These are phyloP conservation scores for Trichoderma erinaceum DNA, from an alignment of 495 filamentous ascomycete genomes.

Conservation along the genomic window DNA sequence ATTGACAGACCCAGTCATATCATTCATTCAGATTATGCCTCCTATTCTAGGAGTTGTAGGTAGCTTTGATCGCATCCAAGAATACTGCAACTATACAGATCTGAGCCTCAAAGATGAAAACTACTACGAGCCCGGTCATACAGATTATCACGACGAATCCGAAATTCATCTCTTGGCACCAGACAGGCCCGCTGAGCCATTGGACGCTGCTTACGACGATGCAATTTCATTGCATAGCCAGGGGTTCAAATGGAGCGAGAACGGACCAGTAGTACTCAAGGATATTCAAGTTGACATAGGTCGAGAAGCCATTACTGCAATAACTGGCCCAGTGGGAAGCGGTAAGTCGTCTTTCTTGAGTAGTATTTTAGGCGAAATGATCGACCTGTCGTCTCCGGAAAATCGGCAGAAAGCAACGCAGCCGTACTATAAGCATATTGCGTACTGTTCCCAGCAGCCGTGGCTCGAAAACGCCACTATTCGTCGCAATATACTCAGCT, in stretches of 20 bases:
- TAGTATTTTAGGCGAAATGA: slow-evolving; percentile 52
- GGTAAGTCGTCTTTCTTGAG: slow-evolving; percentile 57
- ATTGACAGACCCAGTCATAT: slow-evolving; percentile 46
- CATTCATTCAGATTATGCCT: slow-evolving; percentile 49
- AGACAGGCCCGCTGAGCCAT: neutral
- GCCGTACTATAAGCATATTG: slow-evolving; percentile 30
- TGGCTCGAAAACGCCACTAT: slow-evolving; percentile 57
- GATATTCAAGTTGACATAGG: neutral
- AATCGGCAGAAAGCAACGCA: slow-evolving; percentile 22
- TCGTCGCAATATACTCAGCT: slow-evolving; percentile 48
- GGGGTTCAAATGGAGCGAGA: neutral
- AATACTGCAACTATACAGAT: slow-evolving; percentile 24
- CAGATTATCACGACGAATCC: neutral
- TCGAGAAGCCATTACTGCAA: slow-evolving; percentile 32
- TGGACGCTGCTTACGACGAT: neutral
- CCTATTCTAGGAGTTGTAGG: slow-evolving; percentile 46
- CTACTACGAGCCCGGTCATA: slow-evolving; percentile 1
- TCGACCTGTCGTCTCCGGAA: slow-evolving; percentile 30
- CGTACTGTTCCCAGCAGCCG: slow-evolving; percentile 37
- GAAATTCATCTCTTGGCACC: neutral
- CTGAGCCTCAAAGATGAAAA: neutral
- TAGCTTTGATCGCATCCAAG: slow-evolving; percentile 53
- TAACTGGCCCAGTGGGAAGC: slow-evolving; percentile 55
- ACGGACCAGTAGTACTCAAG: neutral
- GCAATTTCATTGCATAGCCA: slow-evolving; percentile 4